Evolutionary conservation across 139 green algal genomes (phyloP).

Genomic region (Coelastrella sp.): DNA sequence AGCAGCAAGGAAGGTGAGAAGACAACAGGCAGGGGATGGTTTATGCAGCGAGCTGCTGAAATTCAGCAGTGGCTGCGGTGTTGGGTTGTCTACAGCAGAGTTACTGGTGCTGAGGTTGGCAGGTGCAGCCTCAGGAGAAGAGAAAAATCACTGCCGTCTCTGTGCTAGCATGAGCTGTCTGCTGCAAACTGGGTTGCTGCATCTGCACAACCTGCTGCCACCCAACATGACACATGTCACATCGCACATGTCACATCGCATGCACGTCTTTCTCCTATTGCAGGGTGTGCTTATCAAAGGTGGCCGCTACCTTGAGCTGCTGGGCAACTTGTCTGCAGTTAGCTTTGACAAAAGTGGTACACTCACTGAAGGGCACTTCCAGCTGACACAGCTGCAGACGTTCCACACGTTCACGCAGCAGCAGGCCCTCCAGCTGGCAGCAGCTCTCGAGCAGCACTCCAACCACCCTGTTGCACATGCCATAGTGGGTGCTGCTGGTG

Average conservation of each 20-base stretch:
- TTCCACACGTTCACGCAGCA: conserved; percentile 5
- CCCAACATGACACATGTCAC: too few relatives aligned
- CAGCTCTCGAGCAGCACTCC: conserved; percentile 51
- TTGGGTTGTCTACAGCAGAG: too few relatives aligned
- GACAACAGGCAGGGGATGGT: too few relatives aligned
- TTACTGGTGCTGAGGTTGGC: too few relatives aligned
- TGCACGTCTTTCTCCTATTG: not conserved
- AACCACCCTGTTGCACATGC: conserved; percentile 56
- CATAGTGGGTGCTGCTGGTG: conserved; percentile 52
- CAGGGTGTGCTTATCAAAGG: conserved; percentile 86
- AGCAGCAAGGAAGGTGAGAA: conserved; percentile 46
- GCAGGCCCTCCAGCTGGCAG: conserved; percentile 46
- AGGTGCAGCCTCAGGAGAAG: not conserved
- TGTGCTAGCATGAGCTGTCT: too few relatives aligned
- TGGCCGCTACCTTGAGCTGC: conserved; percentile 74
- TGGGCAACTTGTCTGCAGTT: conserved; percentile 64
- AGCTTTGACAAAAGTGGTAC: conserved; percentile 90
- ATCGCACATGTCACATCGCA: not conserved
- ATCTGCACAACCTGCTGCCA: not conserved
- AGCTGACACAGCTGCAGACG: conserved; percentile 4
- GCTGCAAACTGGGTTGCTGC: not conserved
- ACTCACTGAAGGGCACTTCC: conserved; percentile 77
- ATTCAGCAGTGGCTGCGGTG: too few relatives aligned
- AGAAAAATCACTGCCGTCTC: not conserved
- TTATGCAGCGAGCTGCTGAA: too few relatives aligned